A percentile compares a stretch with the other conserved stretches of the same genome.
Conservation (phyloP, 2,329 filamentous ascomycete species). For the Fusarium graminum region DNA sequence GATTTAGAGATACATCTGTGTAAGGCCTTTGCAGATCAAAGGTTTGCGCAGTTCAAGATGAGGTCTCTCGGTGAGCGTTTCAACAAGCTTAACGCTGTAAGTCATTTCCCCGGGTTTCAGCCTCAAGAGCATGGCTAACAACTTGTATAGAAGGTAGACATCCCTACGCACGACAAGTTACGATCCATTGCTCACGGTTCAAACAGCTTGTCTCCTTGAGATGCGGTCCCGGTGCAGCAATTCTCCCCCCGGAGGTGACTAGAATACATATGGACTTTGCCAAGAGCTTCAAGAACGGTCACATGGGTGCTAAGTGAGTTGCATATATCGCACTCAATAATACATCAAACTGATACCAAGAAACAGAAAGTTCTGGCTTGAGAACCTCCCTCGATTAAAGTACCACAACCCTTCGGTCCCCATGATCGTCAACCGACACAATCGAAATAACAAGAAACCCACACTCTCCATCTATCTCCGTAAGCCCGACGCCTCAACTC, state of each 20-base stretch:
- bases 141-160: conserved; percentile 59
- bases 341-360: conserved; percentile 20
- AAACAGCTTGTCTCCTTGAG: conserved; percentile 79
- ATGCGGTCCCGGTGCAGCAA: conserved; percentile 84
- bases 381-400: conserved; percentile 87
- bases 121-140: conserved; percentile 36
- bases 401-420: conserved; percentile 90
- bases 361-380: conserved; percentile 86
- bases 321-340: conserved; percentile 13
- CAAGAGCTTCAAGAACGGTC: conserved; percentile 70
- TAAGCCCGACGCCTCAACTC: conserved; percentile 50
- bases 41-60: conserved; percentile 50
- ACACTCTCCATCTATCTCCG: conserved; percentile 75
- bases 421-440: conserved; percentile 82
- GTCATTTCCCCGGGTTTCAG: conserved; percentile 50
- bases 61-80: conserved; percentile 74
- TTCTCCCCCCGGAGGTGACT: conserved; percentile 81
- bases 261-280: conserved; percentile 82
- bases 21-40: conserved; percentile 36
- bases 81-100: conserved; percentile 79
- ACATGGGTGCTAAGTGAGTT: conserved; percentile 78
- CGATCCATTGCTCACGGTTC: conserved; percentile 45
- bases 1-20: conserved; percentile 27
- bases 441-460: conserved; percentile 67
- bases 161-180: conserved; percentile 31